Evolutionary conservation across 345 rosid species (phyloP).

Genomic region (Hibiscus mutabilis): DNA sequence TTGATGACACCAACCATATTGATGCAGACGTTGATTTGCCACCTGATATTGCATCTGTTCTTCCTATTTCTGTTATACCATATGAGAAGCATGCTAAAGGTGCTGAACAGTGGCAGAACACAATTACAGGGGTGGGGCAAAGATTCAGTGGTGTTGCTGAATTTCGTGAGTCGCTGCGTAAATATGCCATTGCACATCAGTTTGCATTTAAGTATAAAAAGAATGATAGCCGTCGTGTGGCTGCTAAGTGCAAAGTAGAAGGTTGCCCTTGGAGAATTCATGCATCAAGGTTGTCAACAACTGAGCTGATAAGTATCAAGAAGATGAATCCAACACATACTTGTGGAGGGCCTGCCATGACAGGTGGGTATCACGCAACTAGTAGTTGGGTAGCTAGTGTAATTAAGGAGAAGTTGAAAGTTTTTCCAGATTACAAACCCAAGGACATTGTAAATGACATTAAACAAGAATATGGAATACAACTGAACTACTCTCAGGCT

Average conservation of each 20-base stretch:
- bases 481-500: slow-evolving; percentile 84
- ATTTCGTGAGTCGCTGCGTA: slow-evolving; percentile 77
- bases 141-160: slow-evolving; percentile 71
- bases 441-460: slow-evolving; percentile 45
- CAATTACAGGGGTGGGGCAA: slow-evolving; percentile 91
- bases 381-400: slow-evolving; percentile 85
- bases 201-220: slow-evolving; percentile 90
- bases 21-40: slow-evolving; percentile 19
- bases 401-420: slow-evolving; percentile 81
- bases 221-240: slow-evolving; percentile 92
- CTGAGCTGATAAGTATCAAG: slow-evolving; percentile 82
- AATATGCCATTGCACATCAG: slow-evolving; percentile 83
- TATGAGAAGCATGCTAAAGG: slow-evolving; percentile 59
- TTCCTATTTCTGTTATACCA: slow-evolving; percentile 34
- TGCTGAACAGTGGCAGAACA: slow-evolving; percentile 87
- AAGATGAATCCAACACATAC: slow-evolving; percentile 83
- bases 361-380: slow-evolving; percentile 53
- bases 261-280: slow-evolving; percentile 98
- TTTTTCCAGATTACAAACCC: slow-evolving; percentile 76
- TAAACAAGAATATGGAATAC: slow-evolving; percentile 62
- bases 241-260: slow-evolving; percentile 92
- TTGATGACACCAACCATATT: slow-evolving; percentile 38
- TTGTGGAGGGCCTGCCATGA: slow-evolving; percentile 69
- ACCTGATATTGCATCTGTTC: slow-evolving; percentile 42
- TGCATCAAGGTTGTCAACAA: slow-evolving; percentile 83